Conservation (phyloP, 1,284 basidiomycete genomes). For the Sparassis latifolia region DNA sequence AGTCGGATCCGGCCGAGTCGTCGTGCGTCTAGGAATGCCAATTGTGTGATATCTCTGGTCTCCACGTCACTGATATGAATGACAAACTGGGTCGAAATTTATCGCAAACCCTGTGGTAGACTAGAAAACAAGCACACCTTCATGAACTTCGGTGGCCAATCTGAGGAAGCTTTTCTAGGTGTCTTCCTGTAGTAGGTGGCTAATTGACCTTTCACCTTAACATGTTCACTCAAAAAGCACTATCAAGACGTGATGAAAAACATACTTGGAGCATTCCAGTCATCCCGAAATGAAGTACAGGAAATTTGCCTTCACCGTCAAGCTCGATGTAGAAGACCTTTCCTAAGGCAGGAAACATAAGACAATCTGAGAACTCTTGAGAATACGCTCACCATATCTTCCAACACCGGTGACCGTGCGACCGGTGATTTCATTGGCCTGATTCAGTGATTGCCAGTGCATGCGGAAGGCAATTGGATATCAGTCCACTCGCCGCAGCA, state of each 20-base stretch:
- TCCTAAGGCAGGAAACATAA: conserved; percentile 33
- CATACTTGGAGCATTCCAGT: conserved; percentile 72
- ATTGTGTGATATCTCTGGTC: conserved; percentile 30
- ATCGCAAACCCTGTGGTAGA: neutral
- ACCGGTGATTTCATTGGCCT: conserved; percentile 57
- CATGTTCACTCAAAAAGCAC: neutral
- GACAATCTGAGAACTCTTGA: neutral
- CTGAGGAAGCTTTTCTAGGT: conserved; percentile 39
- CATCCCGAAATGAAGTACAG: conserved; percentile 81
- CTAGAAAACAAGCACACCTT: conserved; percentile 39
- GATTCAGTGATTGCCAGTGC: neutral
- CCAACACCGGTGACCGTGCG: conserved; percentile 54
- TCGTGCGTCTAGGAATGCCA: conserved; percentile 67
- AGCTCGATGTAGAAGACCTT: conserved; percentile 76
- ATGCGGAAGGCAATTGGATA: neutral
- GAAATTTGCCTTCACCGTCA: conserved; percentile 54
- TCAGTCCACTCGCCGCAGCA: neutral
- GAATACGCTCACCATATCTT: conserved; percentile 47
- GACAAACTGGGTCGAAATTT: conserved; percentile 44
- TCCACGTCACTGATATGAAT: conserved; percentile 40
- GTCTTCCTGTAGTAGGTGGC: conserved; percentile 60
- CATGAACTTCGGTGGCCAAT: conserved; percentile 77
- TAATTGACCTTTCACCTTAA: conserved; percentile 56
- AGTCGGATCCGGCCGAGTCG: conserved; percentile 71
- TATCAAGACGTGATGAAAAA: neutral